Base-by-base conservation (phyloP, 441 rosid species). In the Gossypium trilobum region DNA sequence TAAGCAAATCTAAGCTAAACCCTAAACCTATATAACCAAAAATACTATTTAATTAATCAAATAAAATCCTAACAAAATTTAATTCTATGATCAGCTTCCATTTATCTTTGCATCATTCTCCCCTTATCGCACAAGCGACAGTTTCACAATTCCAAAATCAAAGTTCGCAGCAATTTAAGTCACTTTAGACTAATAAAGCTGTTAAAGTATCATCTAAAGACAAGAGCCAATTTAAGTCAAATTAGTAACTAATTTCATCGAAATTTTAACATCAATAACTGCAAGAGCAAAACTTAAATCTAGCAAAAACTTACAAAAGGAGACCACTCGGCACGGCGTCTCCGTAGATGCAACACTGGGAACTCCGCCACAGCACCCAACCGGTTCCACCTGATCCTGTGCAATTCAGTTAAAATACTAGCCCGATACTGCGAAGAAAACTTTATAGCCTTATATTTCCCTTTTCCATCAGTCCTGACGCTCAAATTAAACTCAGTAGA, bases 401-500 rank as follows among this genome's bases (percentile, higher is more conserved):
- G 90, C 87, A 95, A 77, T 83, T 90, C 96, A 4, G 99, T 91
- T 71, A 96, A 77, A 77, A 96, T 84, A 57, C 97, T 89, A 7
- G 91, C 96, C 70, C 98, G 80, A 73, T 81, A 93, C 78, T 78
- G 77, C 0, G 98, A 93, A 0, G 99, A 96, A 58, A 96, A 86
- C 91, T 88, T 93, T 61, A 91, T 84, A 56, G 85, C 87, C 81
- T 89, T 96, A 63, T 85, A 96, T 78, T 96, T 96, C 9, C 98
- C 97, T 65, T 88, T 90, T 9, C 98, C 97, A 62, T 96, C 99
- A 29, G 92, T 87, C 79, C 99, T 86, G 75, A 90, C 86, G 74
- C 87, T 90, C 78, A 93, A 56, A 78, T 79, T 87, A 74, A 96
- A 96, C 94, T 96, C 99, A 20, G 33, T 83, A 0, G 91, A 84